Percentiles rank a stretch among this genome's conserved stretches.
Evolutionary conservation across 108 stramenopile species (phyloP).

Genomic region (Skeletonema tropicum): DNA sequence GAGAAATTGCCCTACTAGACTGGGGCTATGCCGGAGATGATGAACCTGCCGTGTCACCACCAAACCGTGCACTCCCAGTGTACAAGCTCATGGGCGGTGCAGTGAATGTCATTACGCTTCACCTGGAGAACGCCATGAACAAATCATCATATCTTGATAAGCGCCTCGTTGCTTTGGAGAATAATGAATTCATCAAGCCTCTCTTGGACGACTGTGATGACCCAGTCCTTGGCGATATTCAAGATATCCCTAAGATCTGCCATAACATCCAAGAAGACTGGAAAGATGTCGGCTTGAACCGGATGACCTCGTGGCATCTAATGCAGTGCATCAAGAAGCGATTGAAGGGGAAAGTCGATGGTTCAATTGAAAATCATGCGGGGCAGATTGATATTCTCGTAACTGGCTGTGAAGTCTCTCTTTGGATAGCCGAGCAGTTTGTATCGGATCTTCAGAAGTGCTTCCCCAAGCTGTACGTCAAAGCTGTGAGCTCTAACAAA

Average conservation of each 20-base stretch:
- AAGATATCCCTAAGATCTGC: conserved; percentile 61
- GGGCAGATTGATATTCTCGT: conserved; percentile 68
- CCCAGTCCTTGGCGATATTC: conserved; percentile 58
- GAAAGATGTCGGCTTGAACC: conserved; percentile 54
- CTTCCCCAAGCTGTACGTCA: conserved; percentile 69
- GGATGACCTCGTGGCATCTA: conserved; percentile 63
- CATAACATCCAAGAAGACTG: conserved; percentile 67
- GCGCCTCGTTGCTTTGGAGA: conserved; percentile 54
- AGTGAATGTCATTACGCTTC: conserved; percentile 40
- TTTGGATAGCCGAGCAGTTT: conserved; percentile 90
- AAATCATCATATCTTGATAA: conserved; percentile 41
- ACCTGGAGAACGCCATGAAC: conserved; percentile 50
- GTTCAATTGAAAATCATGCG: conserved; percentile 22
- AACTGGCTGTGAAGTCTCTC: conserved; percentile 80
- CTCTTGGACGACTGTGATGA: conserved; percentile 43
- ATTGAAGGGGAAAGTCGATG: conserved; percentile 47
- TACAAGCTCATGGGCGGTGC: conserved; percentile 58
- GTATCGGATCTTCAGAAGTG: conserved; percentile 71
- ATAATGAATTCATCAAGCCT: conserved; percentile 60
- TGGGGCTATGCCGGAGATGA: conserved; percentile 44
- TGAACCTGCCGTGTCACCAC: conserved; percentile 47
- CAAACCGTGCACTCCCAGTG: conserved; percentile 43
- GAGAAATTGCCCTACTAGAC: conserved; percentile 68
- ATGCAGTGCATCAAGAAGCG: conserved; percentile 46
- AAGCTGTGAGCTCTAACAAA: conserved; percentile 78